Evolutionary conservation across 192 early-diverging fungal species (phyloP).

Genomic region (Anaeromyces robustus): DNA sequence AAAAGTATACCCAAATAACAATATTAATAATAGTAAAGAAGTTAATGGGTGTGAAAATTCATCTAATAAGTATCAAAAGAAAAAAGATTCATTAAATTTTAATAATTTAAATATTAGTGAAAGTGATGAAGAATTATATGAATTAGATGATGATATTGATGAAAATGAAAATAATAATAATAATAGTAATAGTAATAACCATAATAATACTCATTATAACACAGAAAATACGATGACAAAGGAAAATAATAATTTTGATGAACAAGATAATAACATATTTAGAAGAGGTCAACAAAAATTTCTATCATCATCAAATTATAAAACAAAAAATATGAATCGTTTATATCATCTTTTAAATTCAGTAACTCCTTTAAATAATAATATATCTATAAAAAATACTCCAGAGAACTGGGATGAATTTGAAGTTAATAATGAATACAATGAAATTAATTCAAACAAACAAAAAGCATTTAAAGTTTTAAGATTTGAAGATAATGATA

Average conservation of each 20-base stretch:
- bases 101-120: background rate
- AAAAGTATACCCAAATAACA: background rate
- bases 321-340: background rate
- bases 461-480: background rate
- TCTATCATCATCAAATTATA: background rate
- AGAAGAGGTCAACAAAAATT: background rate
- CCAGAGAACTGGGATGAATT: background rate
- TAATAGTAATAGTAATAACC: too few species aligned
- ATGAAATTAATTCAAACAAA: background rate
- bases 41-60: background rate
- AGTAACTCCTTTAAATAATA: background rate
- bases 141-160: background rate
- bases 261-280: background rate
- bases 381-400: background rate
- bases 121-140: background rate
- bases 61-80: background rate
- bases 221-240: too few species aligned
- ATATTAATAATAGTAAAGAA: background rate
- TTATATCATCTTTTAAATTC: background rate
- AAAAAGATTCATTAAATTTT: background rate
- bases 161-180: too few species aligned
- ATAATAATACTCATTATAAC: too few species aligned
- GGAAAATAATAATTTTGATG: background rate
- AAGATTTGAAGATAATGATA: background rate
- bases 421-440: too few species aligned